A percentile compares a stretch with the other conserved stretches of the same genome.
These are phyloP conservation scores for Blepharisma stoltei DNA, from an alignment of 73 alveolate genomes.

Conservation along the genomic window DNA sequence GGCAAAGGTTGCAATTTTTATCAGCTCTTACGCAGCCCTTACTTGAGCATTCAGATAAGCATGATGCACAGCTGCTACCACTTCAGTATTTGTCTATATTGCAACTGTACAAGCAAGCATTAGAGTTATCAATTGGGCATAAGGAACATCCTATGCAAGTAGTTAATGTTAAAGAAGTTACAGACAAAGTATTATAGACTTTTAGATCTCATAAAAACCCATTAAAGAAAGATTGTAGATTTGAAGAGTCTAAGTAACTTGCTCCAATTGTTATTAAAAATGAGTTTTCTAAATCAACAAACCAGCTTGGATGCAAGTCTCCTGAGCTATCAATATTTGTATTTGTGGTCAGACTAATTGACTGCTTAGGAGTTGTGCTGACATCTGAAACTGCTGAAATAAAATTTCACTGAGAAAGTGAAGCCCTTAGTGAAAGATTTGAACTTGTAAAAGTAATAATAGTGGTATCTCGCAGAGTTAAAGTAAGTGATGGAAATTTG, in stretches of 20 bases:
- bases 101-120: not conserved
- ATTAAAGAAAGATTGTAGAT: not conserved
- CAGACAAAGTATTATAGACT: not conserved
- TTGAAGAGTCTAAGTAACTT: not conserved
- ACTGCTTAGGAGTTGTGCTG: too few relatives aligned
- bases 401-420: too few relatives aligned
- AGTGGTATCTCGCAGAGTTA: too few relatives aligned
- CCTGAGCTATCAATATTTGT: too few relatives aligned
- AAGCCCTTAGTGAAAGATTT: too few relatives aligned
- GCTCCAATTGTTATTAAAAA: conserved; percentile 18
- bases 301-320: too few relatives aligned
- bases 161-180: not conserved
- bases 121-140: not conserved
- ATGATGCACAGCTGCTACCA: not conserved
- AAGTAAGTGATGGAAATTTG: too few relatives aligned
- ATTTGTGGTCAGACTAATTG: too few relatives aligned
- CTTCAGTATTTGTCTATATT: not conserved
- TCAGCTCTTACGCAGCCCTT: not conserved
- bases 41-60: not conserved
- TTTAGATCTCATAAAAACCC: not conserved
- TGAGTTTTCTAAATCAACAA: too few relatives aligned
- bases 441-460: too few relatives aligned
- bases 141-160: not conserved
- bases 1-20: conserved; percentile 12
- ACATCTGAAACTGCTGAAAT: too few relatives aligned